Conservation (phyloP, 176 grass and related monocot genomes). For the Guadua angustifolia region DNA sequence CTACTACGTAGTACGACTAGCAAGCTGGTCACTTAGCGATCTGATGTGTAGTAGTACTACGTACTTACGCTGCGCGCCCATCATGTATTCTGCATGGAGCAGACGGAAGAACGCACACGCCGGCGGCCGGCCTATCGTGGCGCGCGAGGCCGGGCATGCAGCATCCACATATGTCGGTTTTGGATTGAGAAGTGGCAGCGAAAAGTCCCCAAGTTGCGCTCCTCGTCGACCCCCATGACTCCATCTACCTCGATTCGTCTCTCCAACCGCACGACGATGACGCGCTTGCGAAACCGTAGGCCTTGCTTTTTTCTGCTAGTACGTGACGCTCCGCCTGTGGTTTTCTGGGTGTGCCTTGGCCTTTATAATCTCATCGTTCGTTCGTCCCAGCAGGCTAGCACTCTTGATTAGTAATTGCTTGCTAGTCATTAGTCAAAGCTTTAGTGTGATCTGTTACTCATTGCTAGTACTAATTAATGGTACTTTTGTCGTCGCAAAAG, state of each 20-base stretch:
- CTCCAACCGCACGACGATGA: slow-evolving; percentile 22
- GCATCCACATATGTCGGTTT: background rate
- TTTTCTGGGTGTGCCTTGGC: background rate
- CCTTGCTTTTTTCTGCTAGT: background rate
- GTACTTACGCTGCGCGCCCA: too few species aligned
- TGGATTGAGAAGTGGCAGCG: slow-evolving; percentile 1
- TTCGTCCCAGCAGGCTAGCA: background rate
- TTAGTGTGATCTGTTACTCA: too few species aligned
- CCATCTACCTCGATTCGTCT: slow-evolving; percentile 3
- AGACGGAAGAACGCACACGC: too few species aligned
- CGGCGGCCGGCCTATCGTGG: too few species aligned
- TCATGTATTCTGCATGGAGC: too few species aligned
- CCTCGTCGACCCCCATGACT: slow-evolving; percentile 43
- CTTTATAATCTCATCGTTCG: background rate
- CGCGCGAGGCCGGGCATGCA: background rate
- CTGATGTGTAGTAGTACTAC: too few species aligned
- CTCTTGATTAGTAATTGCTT: background rate
- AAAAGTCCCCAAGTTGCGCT: slow-evolving; percentile 21
- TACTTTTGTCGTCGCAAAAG: background rate
- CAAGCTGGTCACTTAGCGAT: too few species aligned
- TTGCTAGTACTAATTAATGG: background rate
- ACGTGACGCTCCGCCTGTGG: background rate
- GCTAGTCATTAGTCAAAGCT: too few species aligned
- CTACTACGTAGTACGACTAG: too few species aligned
- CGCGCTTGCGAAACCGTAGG: slow-evolving; percentile 31